A percentile compares a stretch with the other conserved stretches of the same genome.
Conservation (phyloP, 1,284 basidiomycete genomes). For the Irpex lacteus region DNA sequence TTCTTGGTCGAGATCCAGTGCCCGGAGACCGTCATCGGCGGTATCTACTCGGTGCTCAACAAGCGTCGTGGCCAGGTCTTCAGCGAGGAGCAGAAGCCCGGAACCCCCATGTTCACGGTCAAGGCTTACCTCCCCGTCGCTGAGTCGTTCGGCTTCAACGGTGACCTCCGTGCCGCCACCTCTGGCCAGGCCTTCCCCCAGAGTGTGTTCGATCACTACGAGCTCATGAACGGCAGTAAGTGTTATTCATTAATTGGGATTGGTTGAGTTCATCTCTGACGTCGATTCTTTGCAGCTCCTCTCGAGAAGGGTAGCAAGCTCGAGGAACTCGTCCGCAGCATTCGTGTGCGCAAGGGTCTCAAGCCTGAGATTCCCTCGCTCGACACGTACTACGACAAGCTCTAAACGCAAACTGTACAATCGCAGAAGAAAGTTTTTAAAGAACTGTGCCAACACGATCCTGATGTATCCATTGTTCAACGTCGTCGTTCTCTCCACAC, state of each 20-base stretch:
- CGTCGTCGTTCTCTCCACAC: constrained; percentile 16
- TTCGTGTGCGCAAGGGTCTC: constrained; percentile 92
- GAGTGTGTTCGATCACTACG: constrained; percentile 92
- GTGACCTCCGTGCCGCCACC: constrained; percentile 90
- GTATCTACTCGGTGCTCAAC: constrained; percentile 96
- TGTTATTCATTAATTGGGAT: constrained; percentile 24
- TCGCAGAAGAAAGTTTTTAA: constrained; percentile 22
- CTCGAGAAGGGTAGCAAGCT: constrained; percentile 88
- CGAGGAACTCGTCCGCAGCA: constrained; percentile 79
- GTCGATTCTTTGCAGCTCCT: constrained; percentile 45
- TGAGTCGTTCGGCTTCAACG: constrained; percentile 99
- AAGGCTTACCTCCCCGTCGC: constrained; percentile 97
- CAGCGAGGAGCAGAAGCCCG: constrained; percentile 94
- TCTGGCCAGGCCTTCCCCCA: constrained; percentile 99
- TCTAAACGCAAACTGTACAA: constrained; percentile 25
- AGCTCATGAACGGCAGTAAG: constrained; percentile 78
- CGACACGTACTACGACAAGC: constrained; percentile 92
- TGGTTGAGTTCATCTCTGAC: constrained; percentile 16
- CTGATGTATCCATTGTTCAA: constrained; percentile 21
- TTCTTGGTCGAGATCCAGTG: constrained; percentile 99
- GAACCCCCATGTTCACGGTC: constrained; percentile 99
- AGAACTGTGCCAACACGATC: constrained; percentile 20
- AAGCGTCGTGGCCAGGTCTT: constrained; percentile 99
- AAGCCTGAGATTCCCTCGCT: constrained; percentile 88
- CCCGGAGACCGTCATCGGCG: constrained; percentile 96